phyloP scores from a whole-genome alignment of 495 filamentous ascomycete genomes.

The Chaetomidium leptoderma region DNA sequence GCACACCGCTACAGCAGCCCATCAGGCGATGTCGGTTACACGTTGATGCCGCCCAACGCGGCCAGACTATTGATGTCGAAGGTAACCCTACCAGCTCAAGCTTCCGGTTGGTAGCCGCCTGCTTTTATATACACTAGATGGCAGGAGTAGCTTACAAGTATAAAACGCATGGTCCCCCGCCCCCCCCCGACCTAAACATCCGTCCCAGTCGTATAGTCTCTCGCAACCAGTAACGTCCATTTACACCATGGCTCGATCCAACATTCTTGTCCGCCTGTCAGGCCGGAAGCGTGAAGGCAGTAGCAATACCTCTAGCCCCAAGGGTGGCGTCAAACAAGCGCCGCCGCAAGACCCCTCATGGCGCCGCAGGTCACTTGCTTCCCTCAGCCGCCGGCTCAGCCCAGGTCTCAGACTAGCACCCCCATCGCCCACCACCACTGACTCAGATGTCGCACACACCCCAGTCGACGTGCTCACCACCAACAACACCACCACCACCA shows the following conservation, averaged over 20 bases:
- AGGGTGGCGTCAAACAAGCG: not conserved
- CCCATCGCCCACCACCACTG: not conserved
- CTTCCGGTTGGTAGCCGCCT: not conserved
- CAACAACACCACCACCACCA: not conserved
- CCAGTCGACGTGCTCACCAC: not conserved
- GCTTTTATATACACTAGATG: not conserved
- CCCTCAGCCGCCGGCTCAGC: conserved; percentile 16
- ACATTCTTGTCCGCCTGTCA: conserved; percentile 17
- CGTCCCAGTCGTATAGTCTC: too few relatives aligned
- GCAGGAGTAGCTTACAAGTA: not conserved
- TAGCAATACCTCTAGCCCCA: not conserved
- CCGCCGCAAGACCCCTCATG: conserved; percentile 3
- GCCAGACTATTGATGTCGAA: not conserved
- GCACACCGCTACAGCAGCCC: not conserved
- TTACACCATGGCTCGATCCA: conserved; percentile 16
- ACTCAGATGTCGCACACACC: not conserved
- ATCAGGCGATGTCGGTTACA: not conserved
- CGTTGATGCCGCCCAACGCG: not conserved
- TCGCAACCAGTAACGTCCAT: too few relatives aligned
- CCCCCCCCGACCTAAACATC: too few relatives aligned
- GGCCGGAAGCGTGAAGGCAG: conserved; percentile 2
- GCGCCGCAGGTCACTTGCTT: conserved; percentile 15
- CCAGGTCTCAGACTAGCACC: not conserved
- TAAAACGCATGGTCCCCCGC: not conserved
- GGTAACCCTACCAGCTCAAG: not conserved